Base-by-base conservation (phyloP, 257 asterid genomes). In the Craterostigma plantagineum region DNA sequence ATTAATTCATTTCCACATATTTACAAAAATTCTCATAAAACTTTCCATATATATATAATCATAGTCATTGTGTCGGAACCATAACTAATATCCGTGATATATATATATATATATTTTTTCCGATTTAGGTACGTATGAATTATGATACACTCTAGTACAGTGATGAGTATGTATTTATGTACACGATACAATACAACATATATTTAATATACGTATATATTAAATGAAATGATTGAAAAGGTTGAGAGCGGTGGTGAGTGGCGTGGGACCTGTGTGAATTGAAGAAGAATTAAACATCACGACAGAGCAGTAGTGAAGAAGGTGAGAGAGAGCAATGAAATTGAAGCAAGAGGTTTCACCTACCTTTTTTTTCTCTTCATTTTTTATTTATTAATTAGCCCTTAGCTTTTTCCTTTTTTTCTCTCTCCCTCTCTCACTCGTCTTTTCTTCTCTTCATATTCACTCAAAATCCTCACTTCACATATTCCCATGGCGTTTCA, bases 291-390 rank as follows among this genome's bases (percentile, higher is more conserved):
- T 82, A 53, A 82, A 73, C 77, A 66, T 70, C 76, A 83, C 73
- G 91, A 83, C 59, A 68, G 76, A 39, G 78, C 68, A 50, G 56
- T 42, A 75, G 41, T 74, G 68, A 50, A 23, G 30, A 23, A 6
- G 6, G 30, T 2, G 30, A 23, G 30, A 23, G 30, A 23, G 30
- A 23, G 30, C 2, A 92, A 92, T 80, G 55, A 90, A 93, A 80
- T 55, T 79, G 81, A 71, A 57, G 55, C 73, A 34, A 62, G 62
- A 75, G 30, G 48, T 43, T 69, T 68, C 79, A 79, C 95, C 92
- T 59, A 85, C 82, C 92, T 38, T 66, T 46, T 33, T 23, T 9
- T 46, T 45, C 38, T 58, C 51, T 55, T 62, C 44, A 41, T 48
- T 43, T 66, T 15, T 16, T 14, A 23, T 42, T 23, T 23, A 23